These are phyloP conservation scores for Dendrobium nobile DNA, from an alignment of 106 monocot species.

Conservation along the genomic window DNA sequence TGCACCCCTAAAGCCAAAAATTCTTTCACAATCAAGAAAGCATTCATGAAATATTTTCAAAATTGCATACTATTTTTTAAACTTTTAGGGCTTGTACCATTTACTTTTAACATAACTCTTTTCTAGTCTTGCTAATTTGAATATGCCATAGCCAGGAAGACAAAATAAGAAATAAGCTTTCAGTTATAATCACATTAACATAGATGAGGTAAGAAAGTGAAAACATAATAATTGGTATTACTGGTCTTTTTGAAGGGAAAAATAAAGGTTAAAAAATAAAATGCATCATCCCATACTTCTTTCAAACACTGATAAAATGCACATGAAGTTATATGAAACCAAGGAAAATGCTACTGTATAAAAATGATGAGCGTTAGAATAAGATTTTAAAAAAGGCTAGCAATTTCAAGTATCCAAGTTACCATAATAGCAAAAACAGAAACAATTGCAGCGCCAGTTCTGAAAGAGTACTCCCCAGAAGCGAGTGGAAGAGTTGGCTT, in stretches of 20 bases:
- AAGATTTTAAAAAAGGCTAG: neutral
- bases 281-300: neutral
- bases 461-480: constrained; percentile 79
- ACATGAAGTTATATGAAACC: neutral
- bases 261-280: neutral
- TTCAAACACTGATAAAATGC: neutral
- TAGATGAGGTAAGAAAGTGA: neutral
- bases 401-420: constrained; percentile 11
- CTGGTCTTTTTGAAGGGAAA: neutral
- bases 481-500: constrained; percentile 92
- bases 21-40: neutral
- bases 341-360: neutral
- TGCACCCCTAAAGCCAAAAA: neutral
- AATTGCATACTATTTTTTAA: neutral
- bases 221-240: neutral
- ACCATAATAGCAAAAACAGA: constrained; percentile 66
- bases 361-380: neutral
- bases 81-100: too few species aligned
- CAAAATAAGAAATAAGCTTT: neutral
- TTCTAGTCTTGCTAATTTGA: neutral
- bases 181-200: neutral
- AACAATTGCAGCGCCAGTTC: constrained; percentile 55
- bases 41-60: neutral
- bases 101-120: too few species aligned
- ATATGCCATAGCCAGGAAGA: neutral